Evolutionary conservation across 768 basidiomycete species (phyloP), one percentile per base, ranked within the genome.

Genomic region (Chalciporus chontae): DNA sequence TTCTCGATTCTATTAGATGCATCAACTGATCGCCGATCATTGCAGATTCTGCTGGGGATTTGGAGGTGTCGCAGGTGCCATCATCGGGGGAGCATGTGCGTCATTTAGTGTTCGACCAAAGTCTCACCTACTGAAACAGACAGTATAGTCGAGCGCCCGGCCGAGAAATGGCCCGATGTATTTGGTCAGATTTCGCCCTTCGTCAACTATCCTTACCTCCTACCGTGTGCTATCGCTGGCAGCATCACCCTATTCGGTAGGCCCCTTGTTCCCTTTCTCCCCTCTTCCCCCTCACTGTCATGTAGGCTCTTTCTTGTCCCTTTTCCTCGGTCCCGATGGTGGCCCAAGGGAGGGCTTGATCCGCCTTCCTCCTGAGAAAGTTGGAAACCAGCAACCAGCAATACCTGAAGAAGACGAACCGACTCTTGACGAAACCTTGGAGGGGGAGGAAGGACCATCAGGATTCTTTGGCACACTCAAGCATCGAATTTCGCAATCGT

Each of bases 1-100:
- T 50, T 43, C 18, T 37, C 46, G 47, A 19, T 27, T 36, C 37
- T 39, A 10, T 42, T 54, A 44, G 43, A 23, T 26, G 26, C 15
- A 7, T 6, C 18, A 17, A 23, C 51, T 57, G 13, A 60, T 21
- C 9, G 26, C 1, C 8, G 5, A 43, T 37, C 27, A 50, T 43
- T 48, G 3, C 49, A 91, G 88, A 10, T 96, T 95, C 67, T 90
- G 85, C 57, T 96, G 95, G 96, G 94, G 94, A 52, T 80, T 98
- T 56, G 96, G 95, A 53, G 96, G 94, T 79, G 90, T 94, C 11
- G 80, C 85, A 40, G 92, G 92, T 39, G 87, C 88, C 40, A 86
- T 94, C 45, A 77, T 94, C 26, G 93, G 90, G 53, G 90, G 90
- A 58, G 72, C 83, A 58, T 85, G 90, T 91, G 56, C 67, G 89